Base-by-base conservation (phyloP, 768 basidiomycete genomes). In the Lactarius hatsudake region DNA sequence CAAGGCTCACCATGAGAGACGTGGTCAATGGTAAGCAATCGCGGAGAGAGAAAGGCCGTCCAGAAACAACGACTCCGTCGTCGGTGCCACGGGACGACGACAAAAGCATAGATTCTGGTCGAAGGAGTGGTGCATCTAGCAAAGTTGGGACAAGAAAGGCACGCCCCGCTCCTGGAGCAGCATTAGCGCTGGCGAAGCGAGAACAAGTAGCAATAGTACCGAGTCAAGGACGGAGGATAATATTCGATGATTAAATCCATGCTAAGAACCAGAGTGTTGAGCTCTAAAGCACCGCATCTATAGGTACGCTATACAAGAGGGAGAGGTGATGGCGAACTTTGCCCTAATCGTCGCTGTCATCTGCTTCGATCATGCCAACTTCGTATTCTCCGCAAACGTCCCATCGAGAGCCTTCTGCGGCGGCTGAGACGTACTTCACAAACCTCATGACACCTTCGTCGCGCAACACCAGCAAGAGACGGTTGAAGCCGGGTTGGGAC, bases 371-470 rank as follows among this genome's bases (percentile, higher is more conserved):
- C 80, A 90, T 86, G 2, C 93, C 94, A 12, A 97, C 88, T 73
- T 94, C 93, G 75, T 90, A 98, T 78, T 98, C 96, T 4, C 88
- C 89, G 69, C 88, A 93, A 13, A 98, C 79, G 75, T 98, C 96
- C 94, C 94, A 98, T 62, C 96, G 81, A 34, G 93, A 94, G 10
- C 94, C 93, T 61, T 88, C 86, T 0, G 96, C 96, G 1, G 88
- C 87, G 18, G 92, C 93, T 32, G 91, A 91, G 23, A 98, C 86
- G 73, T 98, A 98, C 76, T 98, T 98, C 69, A 96, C 93, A 75
- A 98, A 98, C 51, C 86, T 86, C 87, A 98, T 89, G 57, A 98
- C 95, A 23, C 91, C 86, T 73, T 94, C 91, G 76, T 98, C 96
- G 18, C 96, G 85, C 65, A 98, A 79, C 28, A 98, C 96, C 43